Percentiles rank a stretch among this genome's conserved stretches.
These are phyloP conservation scores for Parietichytrium sp. DNA, from an alignment of 108 stramenopile genomes.

Conservation along the genomic window DNA sequence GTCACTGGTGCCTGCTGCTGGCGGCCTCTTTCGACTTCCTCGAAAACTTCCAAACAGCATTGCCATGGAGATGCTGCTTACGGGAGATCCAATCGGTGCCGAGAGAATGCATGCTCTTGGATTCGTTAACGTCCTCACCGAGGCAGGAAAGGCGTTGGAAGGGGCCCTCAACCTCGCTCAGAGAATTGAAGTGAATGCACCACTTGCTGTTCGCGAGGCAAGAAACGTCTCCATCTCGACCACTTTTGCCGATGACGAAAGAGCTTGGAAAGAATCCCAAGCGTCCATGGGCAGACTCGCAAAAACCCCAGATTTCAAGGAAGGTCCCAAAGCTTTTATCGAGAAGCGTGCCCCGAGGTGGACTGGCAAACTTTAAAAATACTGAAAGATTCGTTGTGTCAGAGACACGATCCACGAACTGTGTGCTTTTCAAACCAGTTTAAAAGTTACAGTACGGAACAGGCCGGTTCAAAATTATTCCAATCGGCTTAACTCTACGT, in stretches of 20 bases:
- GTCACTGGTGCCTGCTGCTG: constrained; percentile 32
- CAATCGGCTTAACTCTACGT: no score
- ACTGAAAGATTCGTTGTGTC: no score
- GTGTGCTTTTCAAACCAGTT: no score
- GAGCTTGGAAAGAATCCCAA: background rate
- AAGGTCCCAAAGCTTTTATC: constrained; percentile 20
- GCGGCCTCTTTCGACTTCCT: constrained; percentile 13
- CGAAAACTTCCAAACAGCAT: constrained; percentile 17
- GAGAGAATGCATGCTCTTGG: constrained; percentile 33
- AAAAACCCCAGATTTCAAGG: constrained; percentile 28
- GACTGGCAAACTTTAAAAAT: constrained; percentile 16
- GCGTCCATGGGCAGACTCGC: background rate
- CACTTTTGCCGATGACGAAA: background rate
- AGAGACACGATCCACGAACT: no score
- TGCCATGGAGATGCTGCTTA: constrained; percentile 23
- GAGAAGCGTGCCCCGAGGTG: background rate
- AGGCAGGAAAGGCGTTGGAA: background rate
- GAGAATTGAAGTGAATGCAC: constrained; percentile 14
- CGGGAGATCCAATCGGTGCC: background rate
- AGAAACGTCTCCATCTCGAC: background rate
- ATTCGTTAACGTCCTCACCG: constrained; percentile 27
- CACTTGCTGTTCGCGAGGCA: constrained; percentile 28
- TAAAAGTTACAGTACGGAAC: no score
- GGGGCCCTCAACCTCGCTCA: constrained; percentile 26
- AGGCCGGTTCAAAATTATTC: no score